Percentiles rank a stretch among this genome's conserved stretches.
These are phyloP conservation scores for Francoa sonchifolia DNA, from an alignment of 441 rosid genomes.

Conservation along the genomic window DNA sequence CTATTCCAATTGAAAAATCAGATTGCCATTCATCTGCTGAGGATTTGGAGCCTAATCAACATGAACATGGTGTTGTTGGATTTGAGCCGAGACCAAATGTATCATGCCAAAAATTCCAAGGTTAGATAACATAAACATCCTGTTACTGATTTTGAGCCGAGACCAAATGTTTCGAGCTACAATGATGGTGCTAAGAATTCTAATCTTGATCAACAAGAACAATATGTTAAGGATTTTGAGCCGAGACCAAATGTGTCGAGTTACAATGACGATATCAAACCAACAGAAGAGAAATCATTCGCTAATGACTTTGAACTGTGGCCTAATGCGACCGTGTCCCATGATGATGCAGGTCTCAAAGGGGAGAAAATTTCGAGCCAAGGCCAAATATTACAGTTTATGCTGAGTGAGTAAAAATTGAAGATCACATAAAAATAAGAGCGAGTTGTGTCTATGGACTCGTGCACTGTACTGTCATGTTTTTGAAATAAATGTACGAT, in stretches of 20 bases:
- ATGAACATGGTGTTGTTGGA: too few species aligned
- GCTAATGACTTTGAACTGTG: not conserved
- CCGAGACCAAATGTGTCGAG: not conserved
- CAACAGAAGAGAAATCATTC: not conserved
- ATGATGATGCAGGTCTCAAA: not conserved
- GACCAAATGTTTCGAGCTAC: not conserved
- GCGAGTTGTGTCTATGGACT: too few species aligned
- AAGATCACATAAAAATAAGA: too few species aligned
- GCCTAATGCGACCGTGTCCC: not conserved
- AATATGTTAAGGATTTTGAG: not conserved
- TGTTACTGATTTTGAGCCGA: not conserved
- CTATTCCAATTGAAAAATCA: constrained; percentile 5
- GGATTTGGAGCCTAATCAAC: too few species aligned
- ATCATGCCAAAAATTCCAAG: too few species aligned
- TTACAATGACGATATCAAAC: not conserved
- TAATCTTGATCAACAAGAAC: not conserved
- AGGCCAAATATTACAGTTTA: not conserved
- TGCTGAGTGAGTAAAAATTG: not conserved
- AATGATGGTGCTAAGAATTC: not conserved
- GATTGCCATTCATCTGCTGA: constrained; percentile 5
- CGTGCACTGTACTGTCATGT: too few species aligned
- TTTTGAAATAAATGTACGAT: too few species aligned
- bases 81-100: too few species aligned
- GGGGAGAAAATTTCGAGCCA: constrained; percentile 7
- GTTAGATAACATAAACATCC: too few species aligned